Conservation (phyloP, 2,329 filamentous ascomycete species). For the Volutella citrinella region DNA sequence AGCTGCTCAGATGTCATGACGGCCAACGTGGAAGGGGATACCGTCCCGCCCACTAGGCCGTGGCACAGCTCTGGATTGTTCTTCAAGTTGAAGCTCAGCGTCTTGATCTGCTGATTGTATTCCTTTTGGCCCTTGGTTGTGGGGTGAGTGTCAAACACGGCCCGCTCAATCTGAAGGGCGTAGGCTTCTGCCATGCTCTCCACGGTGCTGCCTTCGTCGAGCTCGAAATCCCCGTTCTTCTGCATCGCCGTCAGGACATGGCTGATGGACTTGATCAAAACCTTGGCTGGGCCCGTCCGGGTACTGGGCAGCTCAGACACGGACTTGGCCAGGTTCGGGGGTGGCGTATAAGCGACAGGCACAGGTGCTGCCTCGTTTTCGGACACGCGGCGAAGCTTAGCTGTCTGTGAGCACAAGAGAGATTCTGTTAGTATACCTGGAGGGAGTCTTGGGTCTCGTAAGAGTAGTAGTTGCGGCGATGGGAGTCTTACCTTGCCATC, state of each 20-base stretch:
- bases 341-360: constrained; percentile 43
- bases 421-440: too few species aligned
- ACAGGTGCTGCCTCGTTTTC: constrained; percentile 42
- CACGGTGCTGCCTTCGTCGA: constrained; percentile 61
- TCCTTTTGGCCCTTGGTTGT: constrained; percentile 43
- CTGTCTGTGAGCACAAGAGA: constrained; percentile 30
- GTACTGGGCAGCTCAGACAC: constrained; percentile 56
- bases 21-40: constrained; percentile 75
- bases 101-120: constrained; percentile 64
- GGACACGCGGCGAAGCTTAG: constrained; percentile 52
- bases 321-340: constrained; percentile 48
- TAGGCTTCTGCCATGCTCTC: constrained; percentile 66
- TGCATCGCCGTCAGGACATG: constrained; percentile 64
- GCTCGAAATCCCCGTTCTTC: constrained; percentile 60
- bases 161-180: constrained; percentile 77
- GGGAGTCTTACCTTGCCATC: constrained; percentile 52
- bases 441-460: too few species aligned
- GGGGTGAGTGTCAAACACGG: constrained; percentile 55
- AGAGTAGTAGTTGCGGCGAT: too few species aligned
- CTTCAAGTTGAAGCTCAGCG: constrained; percentile 83
- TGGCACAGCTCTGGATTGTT: constrained; percentile 77
- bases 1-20: constrained; percentile 88
- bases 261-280: constrained; percentile 66
- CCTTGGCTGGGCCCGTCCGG: constrained; percentile 67
- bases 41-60: constrained; percentile 67